Conservation (phyloP, 2,329 filamentous ascomycete species). For the Colletotrichum australisinense region DNA sequence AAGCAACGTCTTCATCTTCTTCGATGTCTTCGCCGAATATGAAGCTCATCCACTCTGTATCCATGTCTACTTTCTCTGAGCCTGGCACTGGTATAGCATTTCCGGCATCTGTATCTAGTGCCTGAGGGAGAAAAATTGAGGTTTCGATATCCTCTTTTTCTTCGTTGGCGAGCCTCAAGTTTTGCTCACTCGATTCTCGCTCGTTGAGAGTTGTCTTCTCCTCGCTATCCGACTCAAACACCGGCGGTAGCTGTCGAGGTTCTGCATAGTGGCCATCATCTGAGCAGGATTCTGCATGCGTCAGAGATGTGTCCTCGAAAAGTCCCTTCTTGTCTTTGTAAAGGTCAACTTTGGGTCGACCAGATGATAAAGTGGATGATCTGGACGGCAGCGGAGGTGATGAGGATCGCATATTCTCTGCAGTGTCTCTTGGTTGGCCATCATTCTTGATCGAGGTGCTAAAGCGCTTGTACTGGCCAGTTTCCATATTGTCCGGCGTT, state of each 20-base stretch:
- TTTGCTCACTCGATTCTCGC: neutral
- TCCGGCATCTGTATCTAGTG: neutral
- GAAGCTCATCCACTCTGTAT: slow-evolving; percentile 30
- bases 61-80: neutral
- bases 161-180: no score
- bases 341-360: neutral
- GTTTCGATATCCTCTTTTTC: neutral
- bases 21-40: slow-evolving; percentile 22
- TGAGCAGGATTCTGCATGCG: neutral
- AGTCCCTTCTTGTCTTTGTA: neutral
- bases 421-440: neutral
- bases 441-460: neutral
- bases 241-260: neutral
- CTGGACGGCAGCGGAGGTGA: neutral
- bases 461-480: neutral
- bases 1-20: neutral
- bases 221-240: neutral
- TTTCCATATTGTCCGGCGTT: no score
- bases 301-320: neutral
- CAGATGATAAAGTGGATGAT: neutral
- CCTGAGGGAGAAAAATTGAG: neutral
- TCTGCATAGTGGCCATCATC: neutral
- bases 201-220: neutral
- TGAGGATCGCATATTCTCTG: neutral
- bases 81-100: neutral